Conservation (phyloP, 1,284 basidiomycete species). For the Pseudozyma sp. region DNA sequence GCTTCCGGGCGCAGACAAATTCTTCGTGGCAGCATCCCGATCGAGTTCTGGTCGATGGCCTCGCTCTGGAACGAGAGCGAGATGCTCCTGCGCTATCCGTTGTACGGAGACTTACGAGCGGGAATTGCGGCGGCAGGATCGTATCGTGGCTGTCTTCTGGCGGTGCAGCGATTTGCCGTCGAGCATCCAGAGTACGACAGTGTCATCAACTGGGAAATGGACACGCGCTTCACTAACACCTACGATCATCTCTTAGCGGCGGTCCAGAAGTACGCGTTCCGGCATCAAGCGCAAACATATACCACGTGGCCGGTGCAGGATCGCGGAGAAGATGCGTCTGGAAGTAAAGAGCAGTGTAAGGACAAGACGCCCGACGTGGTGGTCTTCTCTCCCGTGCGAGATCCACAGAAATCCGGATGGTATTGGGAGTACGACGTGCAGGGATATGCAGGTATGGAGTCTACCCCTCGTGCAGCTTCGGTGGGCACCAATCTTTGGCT, state of each 20-base stretch:
- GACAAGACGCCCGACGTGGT: slow-evolving; percentile 23
- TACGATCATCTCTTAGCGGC: slow-evolving; percentile 20
- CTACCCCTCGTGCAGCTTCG: slow-evolving; percentile 16
- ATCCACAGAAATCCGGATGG: slow-evolving; percentile 23
- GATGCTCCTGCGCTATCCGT: slow-evolving; percentile 23
- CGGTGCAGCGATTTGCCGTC: slow-evolving; percentile 22
- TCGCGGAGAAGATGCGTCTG: not conserved
- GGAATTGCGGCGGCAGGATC: slow-evolving; percentile 26
- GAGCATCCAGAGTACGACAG: slow-evolving; percentile 21
- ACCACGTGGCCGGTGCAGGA: slow-evolving; percentile 15
- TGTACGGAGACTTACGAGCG: slow-evolving; percentile 24
- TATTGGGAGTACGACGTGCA: slow-evolving; percentile 42
- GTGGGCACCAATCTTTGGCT: slow-evolving; percentile 29
- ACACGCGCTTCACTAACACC: slow-evolving; percentile 29
- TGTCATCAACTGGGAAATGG: slow-evolving; percentile 31
- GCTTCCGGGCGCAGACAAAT: slow-evolving; percentile 11
- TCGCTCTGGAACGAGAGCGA: slow-evolving; percentile 19
- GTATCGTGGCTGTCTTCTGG: slow-evolving; percentile 30
- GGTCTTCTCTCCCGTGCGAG: slow-evolving; percentile 21
- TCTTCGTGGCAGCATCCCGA: slow-evolving; percentile 23
- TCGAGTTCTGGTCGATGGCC: slow-evolving; percentile 33
- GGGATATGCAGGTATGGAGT: slow-evolving; percentile 7
- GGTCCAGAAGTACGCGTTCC: slow-evolving; percentile 7
- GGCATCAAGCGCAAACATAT: slow-evolving; percentile 6
- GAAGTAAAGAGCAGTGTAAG: not conserved